These are phyloP conservation scores for Talaromyces adpressus DNA, from an alignment of 495 filamentous ascomycete species.

Conservation along the genomic window DNA sequence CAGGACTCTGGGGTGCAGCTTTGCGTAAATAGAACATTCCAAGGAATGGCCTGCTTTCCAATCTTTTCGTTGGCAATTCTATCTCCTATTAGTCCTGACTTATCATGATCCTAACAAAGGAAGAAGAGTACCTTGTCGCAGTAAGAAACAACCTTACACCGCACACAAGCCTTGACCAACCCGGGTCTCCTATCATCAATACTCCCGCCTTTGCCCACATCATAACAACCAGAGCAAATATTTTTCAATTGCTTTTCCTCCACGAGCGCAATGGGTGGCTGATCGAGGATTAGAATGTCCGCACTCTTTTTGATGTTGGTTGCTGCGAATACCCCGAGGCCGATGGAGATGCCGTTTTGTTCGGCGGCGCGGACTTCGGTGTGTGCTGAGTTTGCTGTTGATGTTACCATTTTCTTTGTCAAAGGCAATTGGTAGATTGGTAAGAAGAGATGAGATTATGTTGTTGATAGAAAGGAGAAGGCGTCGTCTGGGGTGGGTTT, in stretches of 20 bases:
- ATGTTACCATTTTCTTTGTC: not conserved
- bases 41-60: conserved; percentile 54
- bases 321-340: conserved; percentile 27
- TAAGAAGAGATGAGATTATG: not conserved
- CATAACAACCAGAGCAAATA: conserved; percentile 39
- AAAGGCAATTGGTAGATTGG: no score
- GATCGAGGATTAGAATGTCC: conserved; percentile 30
- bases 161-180: conserved; percentile 48
- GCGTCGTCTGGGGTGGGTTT: not conserved
- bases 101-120: no score
- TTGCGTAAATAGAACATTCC: conserved; percentile 50
- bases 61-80: conserved; percentile 55
- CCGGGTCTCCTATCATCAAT: conserved; percentile 9
- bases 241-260: conserved; percentile 33
- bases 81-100: not conserved
- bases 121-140: conserved; percentile 50
- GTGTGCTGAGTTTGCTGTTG: not conserved
- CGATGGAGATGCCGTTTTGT: not conserved
- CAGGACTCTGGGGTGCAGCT: conserved; percentile 39
- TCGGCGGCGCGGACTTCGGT: not conserved
- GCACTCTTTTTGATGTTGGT: conserved; percentile 26
- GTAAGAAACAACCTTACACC: conserved; percentile 57
- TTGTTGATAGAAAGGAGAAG: not conserved
- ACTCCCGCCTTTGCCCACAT: conserved; percentile 18
- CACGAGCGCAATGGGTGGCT: conserved; percentile 36